A percentile compares a stretch with the other conserved stretches of the same genome.
Evolutionary conservation across 495 filamentous ascomycete genomes (phyloP).

Genomic region (Diplogelasinospora grovesii): DNA sequence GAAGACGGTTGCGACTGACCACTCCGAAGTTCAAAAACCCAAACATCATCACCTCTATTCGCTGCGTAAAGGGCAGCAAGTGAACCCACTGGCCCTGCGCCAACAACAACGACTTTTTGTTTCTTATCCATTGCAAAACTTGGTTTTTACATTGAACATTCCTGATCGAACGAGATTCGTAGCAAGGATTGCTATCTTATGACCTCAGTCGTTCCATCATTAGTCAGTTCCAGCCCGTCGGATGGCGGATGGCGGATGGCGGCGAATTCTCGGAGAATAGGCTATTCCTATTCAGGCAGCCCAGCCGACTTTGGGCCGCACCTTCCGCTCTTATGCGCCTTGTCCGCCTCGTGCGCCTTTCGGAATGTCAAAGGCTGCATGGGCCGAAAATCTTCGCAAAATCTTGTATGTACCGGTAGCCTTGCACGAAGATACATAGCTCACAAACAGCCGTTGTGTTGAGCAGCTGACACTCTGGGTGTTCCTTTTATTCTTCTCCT

Average conservation of each 20-base stretch:
- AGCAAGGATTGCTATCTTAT: too few relatives aligned
- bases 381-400: too few relatives aligned
- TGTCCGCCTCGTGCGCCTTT: neutral
- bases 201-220: neutral
- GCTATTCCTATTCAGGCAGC: neutral
- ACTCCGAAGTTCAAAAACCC: slow-evolving; percentile 88
- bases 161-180: too few relatives aligned
- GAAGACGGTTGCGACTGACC: slow-evolving; percentile 50
- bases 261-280: neutral
- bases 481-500: too few relatives aligned
- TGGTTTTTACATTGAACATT: too few relatives aligned
- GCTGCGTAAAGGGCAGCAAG: slow-evolving; percentile 91
- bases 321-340: neutral
- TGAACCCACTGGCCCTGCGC: slow-evolving; percentile 88
- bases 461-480: too few relatives aligned
- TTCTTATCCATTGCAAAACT: slow-evolving; percentile 20
- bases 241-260: neutral
- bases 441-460: too few relatives aligned
- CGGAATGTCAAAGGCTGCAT: too few relatives aligned
- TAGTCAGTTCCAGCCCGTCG: neutral
- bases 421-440: too few relatives aligned
- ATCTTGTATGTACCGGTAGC: too few relatives aligned
- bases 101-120: slow-evolving; percentile 77
- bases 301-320: neutral
- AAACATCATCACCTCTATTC: slow-evolving; percentile 75